phyloP scores from a whole-genome alignment of 805 yeast species.

The Lachancea fermentati region DNA sequence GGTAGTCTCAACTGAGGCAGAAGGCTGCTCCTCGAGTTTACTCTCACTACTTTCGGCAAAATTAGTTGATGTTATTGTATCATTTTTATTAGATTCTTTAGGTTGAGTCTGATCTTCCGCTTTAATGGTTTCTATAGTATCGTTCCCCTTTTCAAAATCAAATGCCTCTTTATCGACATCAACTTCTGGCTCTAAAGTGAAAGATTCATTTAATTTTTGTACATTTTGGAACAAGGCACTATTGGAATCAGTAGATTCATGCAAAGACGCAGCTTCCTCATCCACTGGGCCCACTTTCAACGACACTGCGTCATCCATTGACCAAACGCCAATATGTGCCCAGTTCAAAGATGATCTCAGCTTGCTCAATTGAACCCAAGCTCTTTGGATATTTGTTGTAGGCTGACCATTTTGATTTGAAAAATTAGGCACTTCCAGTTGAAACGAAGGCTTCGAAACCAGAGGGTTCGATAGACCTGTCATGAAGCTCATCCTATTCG shows the following conservation, averaged over 20 bases:
- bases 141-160: conserved; percentile 19
- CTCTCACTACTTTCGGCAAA: too few species aligned
- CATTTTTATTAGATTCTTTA: too few species aligned
- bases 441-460: conserved; percentile 12
- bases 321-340: conserved; percentile 81
- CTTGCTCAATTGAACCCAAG: conserved; percentile 61
- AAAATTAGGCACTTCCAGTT: conserved; percentile 12
- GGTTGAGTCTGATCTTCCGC: neutral
- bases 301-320: conserved; percentile 33
- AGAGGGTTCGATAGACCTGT: conserved; percentile 18
- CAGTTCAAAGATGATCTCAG: conserved; percentile 73
- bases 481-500: conserved; percentile 27
- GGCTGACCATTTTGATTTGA: conserved; percentile 24
- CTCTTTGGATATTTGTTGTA: conserved; percentile 37
- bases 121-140: neutral
- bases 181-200: conserved; percentile 8
- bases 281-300: conserved; percentile 25
- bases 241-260: neutral
- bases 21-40: too few species aligned
- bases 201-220: conserved; percentile 3
- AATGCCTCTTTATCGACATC: conserved; percentile 13
- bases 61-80: too few species aligned
- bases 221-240: neutral
- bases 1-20: too few species aligned
- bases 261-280: neutral